Base-by-base conservation (phyloP, 2,329 filamentous ascomycete genomes). In the Fusarium buxicola region DNA sequence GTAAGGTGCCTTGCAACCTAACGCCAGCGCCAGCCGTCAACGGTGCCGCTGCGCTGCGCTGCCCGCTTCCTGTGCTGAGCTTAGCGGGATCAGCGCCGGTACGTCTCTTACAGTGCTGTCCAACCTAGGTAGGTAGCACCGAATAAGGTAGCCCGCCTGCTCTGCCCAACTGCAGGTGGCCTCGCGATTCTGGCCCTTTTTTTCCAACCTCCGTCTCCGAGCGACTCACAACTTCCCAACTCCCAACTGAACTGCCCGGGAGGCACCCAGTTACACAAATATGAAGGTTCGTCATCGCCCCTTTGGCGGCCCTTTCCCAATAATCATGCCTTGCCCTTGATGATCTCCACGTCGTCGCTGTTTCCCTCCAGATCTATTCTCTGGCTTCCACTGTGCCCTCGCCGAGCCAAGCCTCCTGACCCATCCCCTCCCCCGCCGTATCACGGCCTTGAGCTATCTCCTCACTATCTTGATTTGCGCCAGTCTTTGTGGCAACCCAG, bases 261-360 rank as follows among this genome's bases (percentile, higher is more conserved):
- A 63, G 69, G 63, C 63, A 69, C 60, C 50, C 58, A 66, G 70
- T 73, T 70, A 69, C 72, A 75, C 73, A 75, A 73, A 60, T 58
- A 76, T 76, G 74, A 76, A 76, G 74, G 74, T 74, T 72, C 65
- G 73, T 72, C 67, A 65, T 67, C 49, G 52, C 63, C 66, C 48
- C 51, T 60, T 58, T 40, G 59, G 56, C 58, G 54, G 55, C 55
- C 53, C 49, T 50, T 66, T 58, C 53, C 56, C 41, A 16, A 41
- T 30, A 35, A 39, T 28, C 47, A 38, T 53, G 45, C 41, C 39
- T 56, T 54, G 58, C 32, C 32, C 40, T 63, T 38, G 32, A 30
- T 59, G 36, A 31, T 38, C 32, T 51, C 45, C 49, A 53, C 46
- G 43, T 44, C 16, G 31, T 43, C 28, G 44, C 24, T 45, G 15